A percentile compares a stretch with the other conserved stretches of the same genome.
Evolutionary conservation across 495 filamentous ascomycete species (phyloP).

Genomic region (Rostrohypoxylon terebratum): DNA sequence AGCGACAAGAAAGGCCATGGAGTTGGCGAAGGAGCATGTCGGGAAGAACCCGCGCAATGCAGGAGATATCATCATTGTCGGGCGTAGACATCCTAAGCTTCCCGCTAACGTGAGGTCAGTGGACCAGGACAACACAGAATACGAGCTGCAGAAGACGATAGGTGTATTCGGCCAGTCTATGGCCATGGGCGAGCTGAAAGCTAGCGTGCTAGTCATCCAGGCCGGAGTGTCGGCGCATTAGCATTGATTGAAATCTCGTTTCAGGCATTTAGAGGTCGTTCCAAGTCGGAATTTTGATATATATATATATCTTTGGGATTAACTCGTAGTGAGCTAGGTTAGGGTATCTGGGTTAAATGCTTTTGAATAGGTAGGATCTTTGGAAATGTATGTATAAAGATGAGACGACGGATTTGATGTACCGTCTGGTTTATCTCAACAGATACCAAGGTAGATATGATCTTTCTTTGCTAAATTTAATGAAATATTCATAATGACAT

Average conservation of each 20-base stretch:
- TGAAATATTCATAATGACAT: not conserved
- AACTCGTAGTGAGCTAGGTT: constrained; percentile 2
- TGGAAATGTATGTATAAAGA: constrained; percentile 3
- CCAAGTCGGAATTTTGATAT: not conserved
- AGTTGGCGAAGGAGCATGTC: constrained; percentile 69
- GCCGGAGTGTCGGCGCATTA: constrained; percentile 45
- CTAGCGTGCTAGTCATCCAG: constrained; percentile 83
- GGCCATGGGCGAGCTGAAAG: constrained; percentile 68
- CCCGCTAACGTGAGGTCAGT: constrained; percentile 44
- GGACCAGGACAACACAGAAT: constrained; percentile 51
- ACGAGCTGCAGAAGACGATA: constrained; percentile 70
- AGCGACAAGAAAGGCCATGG: constrained; percentile 44
- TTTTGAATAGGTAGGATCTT: not conserved
- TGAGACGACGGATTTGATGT: constrained; percentile 24
- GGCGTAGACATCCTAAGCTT: constrained; percentile 61
- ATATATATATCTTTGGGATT: not conserved
- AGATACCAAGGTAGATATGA: not conserved
- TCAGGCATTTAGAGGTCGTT: not conserved
- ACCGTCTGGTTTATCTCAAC: not conserved
- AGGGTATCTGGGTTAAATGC: not conserved
- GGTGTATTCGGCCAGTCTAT: constrained; percentile 75
- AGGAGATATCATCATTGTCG: constrained; percentile 83
- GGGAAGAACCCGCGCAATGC: constrained; percentile 72
- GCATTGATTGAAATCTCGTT: not conserved
- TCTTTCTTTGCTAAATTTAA: constrained; percentile 1